Percentiles rank a stretch among this genome's conserved stretches.
phyloP scores from a whole-genome alignment of 495 filamentous ascomycete genomes.

The Podospora pseudoanserina region DNA sequence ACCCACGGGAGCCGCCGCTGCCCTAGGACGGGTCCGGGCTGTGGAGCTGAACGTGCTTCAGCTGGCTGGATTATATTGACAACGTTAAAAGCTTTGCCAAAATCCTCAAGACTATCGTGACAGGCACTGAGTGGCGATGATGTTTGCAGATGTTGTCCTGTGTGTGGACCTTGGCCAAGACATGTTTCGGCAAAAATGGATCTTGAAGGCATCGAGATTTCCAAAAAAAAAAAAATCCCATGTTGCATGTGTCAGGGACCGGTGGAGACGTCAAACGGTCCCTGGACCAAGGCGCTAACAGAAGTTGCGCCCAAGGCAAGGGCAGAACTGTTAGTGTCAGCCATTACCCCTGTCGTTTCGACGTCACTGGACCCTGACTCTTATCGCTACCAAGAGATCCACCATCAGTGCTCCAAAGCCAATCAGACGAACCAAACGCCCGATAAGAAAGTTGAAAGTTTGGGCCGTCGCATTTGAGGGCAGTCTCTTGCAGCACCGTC shows the following conservation, averaged over 20 bases:
- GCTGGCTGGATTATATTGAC: background rate
- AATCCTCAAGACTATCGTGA: too few relatives aligned
- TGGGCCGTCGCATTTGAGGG: background rate
- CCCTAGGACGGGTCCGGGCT: background rate
- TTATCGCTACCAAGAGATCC: background rate
- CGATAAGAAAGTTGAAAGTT: background rate
- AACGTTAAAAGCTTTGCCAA: too few relatives aligned
- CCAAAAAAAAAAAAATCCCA: background rate
- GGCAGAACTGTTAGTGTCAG: background rate
- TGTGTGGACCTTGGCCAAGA: background rate
- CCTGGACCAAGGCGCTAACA: background rate
- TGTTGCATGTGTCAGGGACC: background rate
- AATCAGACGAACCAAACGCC: background rate
- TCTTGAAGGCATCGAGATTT: background rate
- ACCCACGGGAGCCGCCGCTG: background rate
- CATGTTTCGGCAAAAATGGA: background rate
- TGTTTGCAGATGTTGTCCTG: background rate
- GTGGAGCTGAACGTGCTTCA: background rate
- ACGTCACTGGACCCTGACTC: background rate
- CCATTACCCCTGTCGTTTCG: background rate
- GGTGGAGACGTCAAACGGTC: too few relatives aligned
- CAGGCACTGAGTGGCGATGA: background rate
- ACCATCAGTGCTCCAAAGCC: background rate
- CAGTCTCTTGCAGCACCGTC: background rate
- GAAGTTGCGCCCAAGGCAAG: background rate